Evolutionary conservation across 305 asterid species (phyloP).

Genomic region (Vinca major): DNA sequence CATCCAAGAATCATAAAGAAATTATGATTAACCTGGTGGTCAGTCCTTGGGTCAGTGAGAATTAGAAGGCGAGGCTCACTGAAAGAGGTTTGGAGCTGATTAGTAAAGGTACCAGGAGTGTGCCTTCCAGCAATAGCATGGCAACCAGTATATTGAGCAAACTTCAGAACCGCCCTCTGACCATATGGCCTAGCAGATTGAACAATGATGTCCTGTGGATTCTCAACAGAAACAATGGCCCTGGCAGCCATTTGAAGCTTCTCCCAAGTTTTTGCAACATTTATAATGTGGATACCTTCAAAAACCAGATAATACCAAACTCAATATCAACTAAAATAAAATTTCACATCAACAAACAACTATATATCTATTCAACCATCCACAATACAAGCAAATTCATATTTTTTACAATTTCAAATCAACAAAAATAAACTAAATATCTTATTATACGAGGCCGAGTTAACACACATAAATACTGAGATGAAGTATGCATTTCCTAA

Average conservation of each 20-base stretch:
- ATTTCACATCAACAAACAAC: no score
- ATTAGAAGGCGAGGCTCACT: slow-evolving; percentile 43
- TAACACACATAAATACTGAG: no score
- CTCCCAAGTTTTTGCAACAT: slow-evolving; percentile 39
- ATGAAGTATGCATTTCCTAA: no score
- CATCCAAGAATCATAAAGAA: not conserved
- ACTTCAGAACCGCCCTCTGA: slow-evolving; percentile 46
- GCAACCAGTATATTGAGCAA: slow-evolving; percentile 39
- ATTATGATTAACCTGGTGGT: slow-evolving; percentile 31
- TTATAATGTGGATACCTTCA: slow-evolving; percentile 37
- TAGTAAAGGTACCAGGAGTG: slow-evolving; percentile 49
- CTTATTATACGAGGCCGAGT: no score
- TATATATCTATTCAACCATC: no score
- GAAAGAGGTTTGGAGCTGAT: slow-evolving; percentile 42
- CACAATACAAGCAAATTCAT: not conserved
- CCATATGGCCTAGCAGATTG: slow-evolving; percentile 54
- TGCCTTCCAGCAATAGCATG: slow-evolving; percentile 49
- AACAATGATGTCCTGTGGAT: slow-evolving; percentile 44
- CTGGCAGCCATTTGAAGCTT: slow-evolving; percentile 43
- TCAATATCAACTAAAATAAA: not conserved
- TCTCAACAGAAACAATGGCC: slow-evolving; percentile 44
- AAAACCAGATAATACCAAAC: not conserved
- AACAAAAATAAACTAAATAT: no score
- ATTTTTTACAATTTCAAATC: not conserved
- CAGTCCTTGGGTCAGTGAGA: slow-evolving; percentile 48